These are phyloP conservation scores for Diaporthe sp. DNA, from an alignment of 2,329 filamentous ascomycete genomes.

Conservation along the genomic window DNA sequence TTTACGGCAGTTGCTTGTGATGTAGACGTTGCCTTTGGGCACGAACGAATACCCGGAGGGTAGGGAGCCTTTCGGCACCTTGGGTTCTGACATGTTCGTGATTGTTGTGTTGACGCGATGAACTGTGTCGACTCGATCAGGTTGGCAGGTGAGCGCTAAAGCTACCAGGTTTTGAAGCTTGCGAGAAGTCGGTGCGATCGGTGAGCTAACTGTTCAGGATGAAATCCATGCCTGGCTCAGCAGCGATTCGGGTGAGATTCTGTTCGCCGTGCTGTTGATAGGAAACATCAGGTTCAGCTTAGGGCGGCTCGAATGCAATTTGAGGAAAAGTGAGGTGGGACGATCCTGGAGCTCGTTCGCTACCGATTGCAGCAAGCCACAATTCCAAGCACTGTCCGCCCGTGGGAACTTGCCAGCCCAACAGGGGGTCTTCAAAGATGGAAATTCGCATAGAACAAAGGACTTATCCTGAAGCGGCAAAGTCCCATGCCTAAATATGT, in stretches of 20 bases:
- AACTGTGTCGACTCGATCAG: too few relatives aligned
- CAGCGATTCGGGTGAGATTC: too few relatives aligned
- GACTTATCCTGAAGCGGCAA: not conserved
- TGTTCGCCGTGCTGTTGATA: not conserved
- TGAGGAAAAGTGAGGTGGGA: too few relatives aligned
- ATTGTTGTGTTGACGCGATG: not conserved
- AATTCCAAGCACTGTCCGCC: not conserved
- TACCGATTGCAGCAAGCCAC: not conserved
- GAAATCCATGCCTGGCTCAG: not conserved
- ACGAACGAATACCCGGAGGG: conserved; percentile 58
- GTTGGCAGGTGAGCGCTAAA: not conserved
- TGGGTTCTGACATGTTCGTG: conserved; percentile 21
- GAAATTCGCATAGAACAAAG: not conserved
- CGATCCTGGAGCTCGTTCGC: not conserved
- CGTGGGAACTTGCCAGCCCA: not conserved
- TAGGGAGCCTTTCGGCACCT: conserved; percentile 47
- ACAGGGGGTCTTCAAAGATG: not conserved
- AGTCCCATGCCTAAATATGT: not conserved
- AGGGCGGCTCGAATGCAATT: too few relatives aligned
- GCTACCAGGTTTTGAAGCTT: not conserved
- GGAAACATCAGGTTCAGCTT: too few relatives aligned
- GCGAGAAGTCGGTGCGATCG: rapidly evolving
- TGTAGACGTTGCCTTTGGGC: conserved; percentile 57
- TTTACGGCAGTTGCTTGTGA: conserved; percentile 57
- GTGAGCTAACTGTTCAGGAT: not conserved